A percentile compares a stretch with the other conserved stretches of the same genome.
Conservation (phyloP, 768 basidiomycete species). For the Neoboletus subvelutipes region DNA sequence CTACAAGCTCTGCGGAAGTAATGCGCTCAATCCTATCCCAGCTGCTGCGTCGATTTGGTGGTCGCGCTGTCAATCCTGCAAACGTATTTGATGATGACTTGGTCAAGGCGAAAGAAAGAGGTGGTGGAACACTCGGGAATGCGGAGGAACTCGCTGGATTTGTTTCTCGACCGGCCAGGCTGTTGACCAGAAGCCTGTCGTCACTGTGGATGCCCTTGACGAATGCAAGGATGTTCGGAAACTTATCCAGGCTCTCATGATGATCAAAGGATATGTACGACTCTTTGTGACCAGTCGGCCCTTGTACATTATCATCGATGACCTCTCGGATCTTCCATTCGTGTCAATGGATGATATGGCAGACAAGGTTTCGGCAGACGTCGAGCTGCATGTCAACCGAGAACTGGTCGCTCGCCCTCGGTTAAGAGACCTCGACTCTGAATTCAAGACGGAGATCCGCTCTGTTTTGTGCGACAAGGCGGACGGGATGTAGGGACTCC, state of each 20-base stretch:
- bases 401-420: not conserved
- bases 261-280: not conserved
- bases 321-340: not conserved
- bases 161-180: not conserved
- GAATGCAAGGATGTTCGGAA: not conserved
- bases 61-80: too few relatives aligned
- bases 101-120: not conserved
- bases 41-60: not conserved
- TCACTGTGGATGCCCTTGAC: not conserved
- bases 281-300: not conserved
- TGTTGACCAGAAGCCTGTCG: not conserved
- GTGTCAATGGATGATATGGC: not conserved
- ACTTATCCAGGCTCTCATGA: not conserved
- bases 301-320: not conserved
- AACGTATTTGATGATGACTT: not conserved
- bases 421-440: not conserved
- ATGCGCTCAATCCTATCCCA: not conserved
- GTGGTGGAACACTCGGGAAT: not conserved
- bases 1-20: not conserved
- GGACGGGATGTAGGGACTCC: not conserved
- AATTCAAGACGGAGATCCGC: not conserved
- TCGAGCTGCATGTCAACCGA: not conserved
- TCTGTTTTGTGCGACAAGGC: not conserved
- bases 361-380: not conserved
- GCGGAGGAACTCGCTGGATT: not conserved